Percentiles rank a stretch among this genome's conserved stretches.
phyloP scores from a whole-genome alignment of 2,329 filamentous ascomycete genomes.

The Fusarium paranaense region DNA sequence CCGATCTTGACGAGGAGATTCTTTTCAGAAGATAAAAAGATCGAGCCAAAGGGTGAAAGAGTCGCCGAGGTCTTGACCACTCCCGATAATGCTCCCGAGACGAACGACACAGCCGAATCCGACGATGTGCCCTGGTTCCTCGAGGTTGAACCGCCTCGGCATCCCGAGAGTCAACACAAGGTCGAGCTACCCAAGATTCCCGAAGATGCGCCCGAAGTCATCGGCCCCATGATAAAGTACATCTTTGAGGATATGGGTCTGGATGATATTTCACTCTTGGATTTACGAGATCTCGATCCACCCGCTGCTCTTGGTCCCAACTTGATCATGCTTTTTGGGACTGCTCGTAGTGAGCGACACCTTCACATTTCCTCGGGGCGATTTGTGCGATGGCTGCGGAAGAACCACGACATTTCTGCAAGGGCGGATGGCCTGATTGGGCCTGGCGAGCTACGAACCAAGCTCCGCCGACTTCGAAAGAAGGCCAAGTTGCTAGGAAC shows the following conservation, averaged over 20 bases:
- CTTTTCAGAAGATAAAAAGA: constrained; percentile 34
- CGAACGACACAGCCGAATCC: constrained; percentile 48
- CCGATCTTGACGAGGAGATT: constrained; percentile 37
- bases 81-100: constrained; percentile 20
- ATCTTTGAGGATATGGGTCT: constrained; percentile 87
- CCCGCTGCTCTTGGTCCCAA: constrained; percentile 89
- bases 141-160: constrained; percentile 72
- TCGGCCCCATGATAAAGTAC: constrained; percentile 80
- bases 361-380: constrained; percentile 90
- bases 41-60: constrained; percentile 29
- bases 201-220: constrained; percentile 74
- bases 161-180: constrained; percentile 61
- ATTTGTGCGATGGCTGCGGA: constrained; percentile 87
- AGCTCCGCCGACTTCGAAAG: constrained; percentile 82
- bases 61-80: constrained; percentile 24
- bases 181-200: constrained; percentile 69
- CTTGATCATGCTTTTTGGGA: constrained; percentile 92
- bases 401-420: constrained; percentile 77
- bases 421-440: constrained; percentile 90
- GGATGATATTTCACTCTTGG: constrained; percentile 82
- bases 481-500: constrained; percentile 84
- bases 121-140: constrained; percentile 83
- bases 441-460: constrained; percentile 90
- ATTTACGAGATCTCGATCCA: constrained; percentile 86
- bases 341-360: constrained; percentile 91